Conservation (phyloP, 139 green algal species). For the Trebouxia sp. region DNA sequence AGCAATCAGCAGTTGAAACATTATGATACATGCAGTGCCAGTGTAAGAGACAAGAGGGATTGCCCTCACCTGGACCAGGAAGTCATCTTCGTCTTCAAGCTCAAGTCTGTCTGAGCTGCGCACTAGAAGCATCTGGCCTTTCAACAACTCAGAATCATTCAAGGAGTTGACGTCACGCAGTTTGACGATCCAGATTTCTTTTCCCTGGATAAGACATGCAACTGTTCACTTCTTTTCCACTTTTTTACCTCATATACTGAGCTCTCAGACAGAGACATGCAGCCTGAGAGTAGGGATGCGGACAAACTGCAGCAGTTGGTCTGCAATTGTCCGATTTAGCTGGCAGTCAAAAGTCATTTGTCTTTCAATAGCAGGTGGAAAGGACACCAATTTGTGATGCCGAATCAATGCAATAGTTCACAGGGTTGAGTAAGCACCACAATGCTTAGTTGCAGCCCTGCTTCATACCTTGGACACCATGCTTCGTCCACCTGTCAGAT, state of each 20-base stretch:
- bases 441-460: neutral
- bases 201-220: neutral
- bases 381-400: no score
- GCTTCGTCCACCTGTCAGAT: neutral
- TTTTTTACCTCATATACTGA: no score
- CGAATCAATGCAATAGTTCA: no score
- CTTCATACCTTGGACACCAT: conserved; percentile 25
- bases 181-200: conserved; percentile 45
- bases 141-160: conserved; percentile 40
- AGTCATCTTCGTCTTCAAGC: conserved; percentile 59
- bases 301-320: no score
- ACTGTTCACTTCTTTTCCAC: neutral
- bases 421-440: neutral
- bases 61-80: conserved; percentile 50
- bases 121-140: conserved; percentile 46
- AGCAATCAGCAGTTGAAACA: no score
- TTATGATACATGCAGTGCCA: no score
- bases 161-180: conserved; percentile 43
- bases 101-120: conserved; percentile 20
- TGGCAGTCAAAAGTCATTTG: no score
- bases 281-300: no score
- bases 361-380: no score
- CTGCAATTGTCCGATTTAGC: no score
- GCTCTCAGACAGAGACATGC: no score
- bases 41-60: no score